Base-by-base conservation (phyloP, 2,329 filamentous ascomycete species). In the Leptographium wingfieldii region DNA sequence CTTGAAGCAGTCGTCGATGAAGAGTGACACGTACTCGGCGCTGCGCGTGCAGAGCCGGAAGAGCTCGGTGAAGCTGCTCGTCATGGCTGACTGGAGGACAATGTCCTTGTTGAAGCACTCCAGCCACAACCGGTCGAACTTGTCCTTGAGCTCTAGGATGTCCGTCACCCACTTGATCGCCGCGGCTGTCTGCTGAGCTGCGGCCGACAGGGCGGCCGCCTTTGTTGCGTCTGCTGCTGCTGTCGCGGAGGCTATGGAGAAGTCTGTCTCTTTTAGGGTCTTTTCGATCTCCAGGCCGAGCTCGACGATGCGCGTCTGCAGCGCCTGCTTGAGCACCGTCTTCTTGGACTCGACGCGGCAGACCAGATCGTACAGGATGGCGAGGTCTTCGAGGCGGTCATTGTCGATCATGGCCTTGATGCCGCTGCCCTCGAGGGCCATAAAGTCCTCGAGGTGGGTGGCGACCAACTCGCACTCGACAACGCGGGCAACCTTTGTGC, bases 81-180 rank as follows among this genome's bases (percentile, higher is more conserved):
- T 92, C 31, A 97, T 78, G 0, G 90, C 85, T 1, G 87, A 88
- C 67, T 96, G 88, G 19, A 99, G 77, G 9, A 84, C 78, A 48
- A 90, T 80, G 67, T 97, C 92, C 52, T 81, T 78, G 27, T 80
- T 71, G 69, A 97, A 95, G 52, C 92, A 89, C 12, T 74, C 72
- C 51, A 75, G 76, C 83, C 87, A 91, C 62, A 99, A 81, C 14
- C 73, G 79, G 70, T 97, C 92, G 67, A 96, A 97, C 69, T 94
- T 95, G 66, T 88, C 85, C 72, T 97, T 96, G 33, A 99, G 77
- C 22, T 74, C 73, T 55, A 99, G 76, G 2, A 97, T 88, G 67
- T 96, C 91, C 66, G 95, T 90, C 2, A 97, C 92, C 94, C 94
- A 99, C 67, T 88, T 90, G 66, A 97, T 87, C 0, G 94, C 94